phyloP scores from a whole-genome alignment of 257 asterid species.

The Jacaranda mimosifolia region DNA sequence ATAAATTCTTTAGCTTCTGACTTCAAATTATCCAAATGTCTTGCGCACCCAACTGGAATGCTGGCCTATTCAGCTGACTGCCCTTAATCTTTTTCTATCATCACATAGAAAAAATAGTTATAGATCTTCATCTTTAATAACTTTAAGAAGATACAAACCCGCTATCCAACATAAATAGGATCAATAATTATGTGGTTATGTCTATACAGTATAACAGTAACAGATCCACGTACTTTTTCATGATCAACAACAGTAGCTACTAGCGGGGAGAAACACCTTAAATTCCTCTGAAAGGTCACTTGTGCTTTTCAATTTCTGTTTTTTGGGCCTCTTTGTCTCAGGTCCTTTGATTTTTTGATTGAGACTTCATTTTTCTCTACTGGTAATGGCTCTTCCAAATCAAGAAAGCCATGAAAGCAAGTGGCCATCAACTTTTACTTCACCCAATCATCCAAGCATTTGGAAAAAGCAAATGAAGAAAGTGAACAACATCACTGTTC shows the following conservation, averaged over 20 bases:
- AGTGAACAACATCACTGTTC: conserved; percentile 33
- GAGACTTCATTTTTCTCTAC: conserved; percentile 21
- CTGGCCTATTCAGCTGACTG: no score
- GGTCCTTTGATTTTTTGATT: not conserved
- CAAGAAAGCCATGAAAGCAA: conserved; percentile 51
- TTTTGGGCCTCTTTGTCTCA: not conserved
- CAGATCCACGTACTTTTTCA: not conserved
- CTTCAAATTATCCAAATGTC: no score
- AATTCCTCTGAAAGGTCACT: conserved; percentile 21
- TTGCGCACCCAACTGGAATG: no score
- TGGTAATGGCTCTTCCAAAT: conserved; percentile 49
- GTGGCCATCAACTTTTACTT: conserved; percentile 43
- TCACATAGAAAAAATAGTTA: no score
- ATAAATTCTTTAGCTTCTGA: no score
- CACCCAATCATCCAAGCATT: conserved; percentile 54
- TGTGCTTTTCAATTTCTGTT: conserved; percentile 16
- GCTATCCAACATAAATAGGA: no score
- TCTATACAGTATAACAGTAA: not conserved
- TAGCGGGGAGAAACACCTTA: conserved; percentile 6
- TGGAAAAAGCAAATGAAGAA: conserved; percentile 42
- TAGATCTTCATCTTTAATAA: no score
- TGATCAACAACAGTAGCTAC: not conserved
- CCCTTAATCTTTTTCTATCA: no score
- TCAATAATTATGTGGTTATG: not conserved
- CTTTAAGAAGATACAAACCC: no score